These are phyloP conservation scores for Leccinum pellstonianum DNA, from an alignment of 768 basidiomycete species.

Conservation along the genomic window DNA sequence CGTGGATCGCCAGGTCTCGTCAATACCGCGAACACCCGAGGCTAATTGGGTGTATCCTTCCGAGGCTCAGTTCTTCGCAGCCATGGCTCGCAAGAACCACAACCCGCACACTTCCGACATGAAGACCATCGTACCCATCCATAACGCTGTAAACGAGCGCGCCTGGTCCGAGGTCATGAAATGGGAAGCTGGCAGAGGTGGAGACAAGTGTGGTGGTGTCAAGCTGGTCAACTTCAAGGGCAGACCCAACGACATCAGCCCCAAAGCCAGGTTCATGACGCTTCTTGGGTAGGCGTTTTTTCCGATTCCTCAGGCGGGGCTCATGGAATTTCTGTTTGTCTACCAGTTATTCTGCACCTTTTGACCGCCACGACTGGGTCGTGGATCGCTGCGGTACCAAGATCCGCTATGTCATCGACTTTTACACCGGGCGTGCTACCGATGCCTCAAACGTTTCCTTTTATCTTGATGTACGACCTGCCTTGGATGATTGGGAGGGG, in stretches of 20 bases:
- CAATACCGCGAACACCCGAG: constrained; percentile 74
- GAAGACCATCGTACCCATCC: constrained; percentile 94
- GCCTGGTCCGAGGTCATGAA: constrained; percentile 80
- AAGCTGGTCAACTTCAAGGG: constrained; percentile 91
- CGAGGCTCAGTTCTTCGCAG: constrained; percentile 97
- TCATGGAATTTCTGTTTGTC: constrained; percentile 1
- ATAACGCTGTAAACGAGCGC: constrained; percentile 97
- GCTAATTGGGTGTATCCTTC: constrained; percentile 97
- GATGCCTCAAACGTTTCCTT: constrained; percentile 67
- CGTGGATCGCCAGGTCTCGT: constrained; percentile 75
- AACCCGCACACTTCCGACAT: constrained; percentile 86
- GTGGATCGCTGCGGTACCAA: constrained; percentile 90
- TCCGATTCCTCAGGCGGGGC: neutral
- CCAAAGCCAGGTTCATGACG: constrained; percentile 78
- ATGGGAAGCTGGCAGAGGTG: constrained; percentile 83
- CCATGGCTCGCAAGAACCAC: constrained; percentile 94
- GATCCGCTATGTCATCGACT: constrained; percentile 95
- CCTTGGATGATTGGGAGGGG: constrained; percentile 93
- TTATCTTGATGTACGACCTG: constrained; percentile 92
- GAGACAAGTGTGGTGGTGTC: constrained; percentile 76
- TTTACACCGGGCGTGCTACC: constrained; percentile 79
- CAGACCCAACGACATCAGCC: constrained; percentile 73
- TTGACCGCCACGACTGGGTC: constrained; percentile 97
- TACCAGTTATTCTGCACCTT: constrained; percentile 84
- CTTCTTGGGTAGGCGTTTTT: constrained; percentile 71